phyloP scores from a whole-genome alignment of 2,329 filamentous ascomycete species.

The Monosporascus sp. region DNA sequence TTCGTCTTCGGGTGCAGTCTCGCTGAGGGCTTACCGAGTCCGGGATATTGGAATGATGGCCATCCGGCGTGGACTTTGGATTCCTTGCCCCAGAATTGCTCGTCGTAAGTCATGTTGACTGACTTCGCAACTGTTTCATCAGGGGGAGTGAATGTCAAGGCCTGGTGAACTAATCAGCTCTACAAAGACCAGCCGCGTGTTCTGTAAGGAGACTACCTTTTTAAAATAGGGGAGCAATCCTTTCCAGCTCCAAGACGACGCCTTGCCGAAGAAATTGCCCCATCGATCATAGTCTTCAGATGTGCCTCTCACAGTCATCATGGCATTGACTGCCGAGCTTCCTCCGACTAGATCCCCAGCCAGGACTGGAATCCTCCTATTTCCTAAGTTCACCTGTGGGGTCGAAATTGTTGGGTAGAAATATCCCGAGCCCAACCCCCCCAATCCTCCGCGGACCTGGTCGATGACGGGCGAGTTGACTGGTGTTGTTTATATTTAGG shows the following conservation, averaged over 20 bases:
- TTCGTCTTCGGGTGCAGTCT: background rate
- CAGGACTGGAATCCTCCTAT: constrained; percentile 15
- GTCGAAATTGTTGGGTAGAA: constrained; percentile 24
- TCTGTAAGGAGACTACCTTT: constrained; percentile 20
- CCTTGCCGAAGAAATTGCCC: constrained; percentile 26
- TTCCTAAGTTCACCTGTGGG: constrained; percentile 19
- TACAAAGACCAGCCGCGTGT: background rate
- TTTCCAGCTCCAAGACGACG: constrained; percentile 27
- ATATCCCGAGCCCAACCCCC: constrained; percentile 17
- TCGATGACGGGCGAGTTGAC: constrained; percentile 20
- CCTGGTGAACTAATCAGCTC: constrained; percentile 5
- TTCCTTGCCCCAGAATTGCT: constrained; percentile 32
- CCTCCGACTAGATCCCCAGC: constrained; percentile 23
- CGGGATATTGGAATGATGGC: constrained; percentile 34
- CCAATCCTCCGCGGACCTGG: constrained; percentile 19
- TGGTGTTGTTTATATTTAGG: constrained; percentile 9
- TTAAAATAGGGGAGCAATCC: constrained; percentile 27
- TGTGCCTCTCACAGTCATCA: constrained; percentile 24
- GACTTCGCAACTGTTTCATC: constrained; percentile 16
- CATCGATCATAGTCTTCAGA: constrained; percentile 29
- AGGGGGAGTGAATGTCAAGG: constrained; percentile 18
- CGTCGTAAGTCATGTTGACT: constrained; percentile 28
- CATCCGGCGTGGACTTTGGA: constrained; percentile 32
- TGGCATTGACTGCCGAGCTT: constrained; percentile 24
- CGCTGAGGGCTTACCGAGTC: constrained; percentile 12